Conservation (phyloP, 2,329 filamentous ascomycete genomes). For the Fusarium papillatum region DNA sequence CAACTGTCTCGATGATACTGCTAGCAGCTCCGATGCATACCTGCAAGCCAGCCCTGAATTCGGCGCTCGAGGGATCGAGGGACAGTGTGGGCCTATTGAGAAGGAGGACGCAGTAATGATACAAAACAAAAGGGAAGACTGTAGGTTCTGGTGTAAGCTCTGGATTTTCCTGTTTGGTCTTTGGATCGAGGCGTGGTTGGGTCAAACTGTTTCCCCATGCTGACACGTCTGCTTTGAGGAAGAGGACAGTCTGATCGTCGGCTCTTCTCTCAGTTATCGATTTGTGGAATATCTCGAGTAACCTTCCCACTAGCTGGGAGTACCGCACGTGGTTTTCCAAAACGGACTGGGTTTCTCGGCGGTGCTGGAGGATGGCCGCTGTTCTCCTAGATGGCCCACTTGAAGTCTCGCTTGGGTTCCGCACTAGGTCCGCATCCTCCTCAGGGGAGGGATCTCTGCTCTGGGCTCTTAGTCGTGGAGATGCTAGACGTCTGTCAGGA, state of each 20-base stretch:
- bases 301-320: conserved; percentile 1
- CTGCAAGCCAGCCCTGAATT: conserved; percentile 49
- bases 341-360: conserved; percentile 1
- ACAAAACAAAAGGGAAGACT: conserved; percentile 46
- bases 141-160: conserved; percentile 3
- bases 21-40: conserved; percentile 45
- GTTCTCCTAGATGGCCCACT: background rate
- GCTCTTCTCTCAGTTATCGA: background rate
- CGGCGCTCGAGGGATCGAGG: conserved; percentile 36
- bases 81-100: conserved; percentile 52
- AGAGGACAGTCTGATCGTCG: conserved; percentile 4
- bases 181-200: background rate
- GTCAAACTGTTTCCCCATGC: conserved; percentile 3
- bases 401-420: background rate
- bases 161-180: background rate
- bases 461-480: background rate
- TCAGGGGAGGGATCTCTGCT: background rate
- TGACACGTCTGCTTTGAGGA: conserved; percentile 24
- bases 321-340: background rate
- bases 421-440: background rate
- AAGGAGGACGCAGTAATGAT: conserved; percentile 50
- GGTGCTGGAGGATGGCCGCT: conserved; percentile 2
- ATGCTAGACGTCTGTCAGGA: conserved; percentile 23
- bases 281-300: conserved; percentile 6
- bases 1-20: conserved; percentile 43